These are phyloP conservation scores for Persicaria maculosa DNA, from an alignment of 148 eudicot genomes.

Conservation along the genomic window DNA sequence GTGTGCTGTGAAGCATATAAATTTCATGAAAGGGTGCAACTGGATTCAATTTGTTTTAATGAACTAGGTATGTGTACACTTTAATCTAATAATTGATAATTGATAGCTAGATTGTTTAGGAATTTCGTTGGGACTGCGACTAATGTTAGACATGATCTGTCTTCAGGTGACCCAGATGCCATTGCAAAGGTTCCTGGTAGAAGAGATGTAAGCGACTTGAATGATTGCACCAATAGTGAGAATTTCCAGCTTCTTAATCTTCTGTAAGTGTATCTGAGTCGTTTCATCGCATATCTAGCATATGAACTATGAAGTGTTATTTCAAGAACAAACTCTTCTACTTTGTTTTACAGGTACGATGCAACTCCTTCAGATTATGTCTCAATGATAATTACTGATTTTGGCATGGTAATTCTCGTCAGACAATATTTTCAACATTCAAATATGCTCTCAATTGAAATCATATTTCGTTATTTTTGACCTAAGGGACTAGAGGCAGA, in stretches of 20 bases:
- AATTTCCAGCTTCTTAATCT: slow-evolving; percentile 85
- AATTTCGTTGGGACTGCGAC: background rate
- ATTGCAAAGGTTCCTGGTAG: slow-evolving; percentile 74
- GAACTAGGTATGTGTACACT: slow-evolving; percentile 71
- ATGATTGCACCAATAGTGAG: slow-evolving; percentile 54
- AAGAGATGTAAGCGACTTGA: slow-evolving; percentile 55
- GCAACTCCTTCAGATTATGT: slow-evolving; percentile 93
- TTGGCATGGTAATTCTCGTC: slow-evolving; percentile 82
- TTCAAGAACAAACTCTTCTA: background rate
- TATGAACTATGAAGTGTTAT: background rate
- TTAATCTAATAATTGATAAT: background rate
- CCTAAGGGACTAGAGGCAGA: background rate
- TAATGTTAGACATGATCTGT: background rate
- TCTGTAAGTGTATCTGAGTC: slow-evolving; percentile 44
- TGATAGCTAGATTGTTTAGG: background rate
- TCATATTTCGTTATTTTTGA: background rate
- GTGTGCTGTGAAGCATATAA: slow-evolving; percentile 98
- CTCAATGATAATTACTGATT: slow-evolving; percentile 93
- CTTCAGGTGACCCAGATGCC: slow-evolving; percentile 74
- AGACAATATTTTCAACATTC: background rate
- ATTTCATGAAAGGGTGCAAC: slow-evolving; percentile 96
- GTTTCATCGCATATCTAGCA: background rate
- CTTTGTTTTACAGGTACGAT: slow-evolving; percentile 52
- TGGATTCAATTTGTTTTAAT: slow-evolving; percentile 95
- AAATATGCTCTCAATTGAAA: background rate